A percentile compares a stretch with the other conserved stretches of the same genome.
phyloP scores from a whole-genome alignment of 768 basidiomycete genomes.

The Royoungia palumana region DNA sequence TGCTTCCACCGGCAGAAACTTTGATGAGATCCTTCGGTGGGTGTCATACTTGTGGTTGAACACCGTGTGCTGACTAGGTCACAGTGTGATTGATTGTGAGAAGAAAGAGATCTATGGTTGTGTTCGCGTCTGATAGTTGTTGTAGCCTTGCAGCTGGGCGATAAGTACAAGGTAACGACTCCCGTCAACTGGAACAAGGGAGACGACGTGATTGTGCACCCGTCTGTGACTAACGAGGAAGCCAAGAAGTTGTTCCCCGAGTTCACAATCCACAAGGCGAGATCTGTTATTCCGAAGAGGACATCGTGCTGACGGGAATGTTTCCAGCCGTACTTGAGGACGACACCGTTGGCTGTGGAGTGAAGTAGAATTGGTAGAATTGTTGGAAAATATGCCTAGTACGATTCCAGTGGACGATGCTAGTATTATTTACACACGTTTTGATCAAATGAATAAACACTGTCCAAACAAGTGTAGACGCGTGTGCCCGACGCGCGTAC shows the following conservation, averaged over 20 bases:
- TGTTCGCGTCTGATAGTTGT: slow-evolving; percentile 22
- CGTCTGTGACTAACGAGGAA: slow-evolving; percentile 78
- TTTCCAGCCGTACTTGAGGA: slow-evolving; percentile 72
- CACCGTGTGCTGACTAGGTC: slow-evolving; percentile 9
- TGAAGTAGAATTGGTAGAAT: slow-evolving; percentile 4
- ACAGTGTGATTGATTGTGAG: slow-evolving; percentile 70
- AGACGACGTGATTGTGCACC: slow-evolving; percentile 91
- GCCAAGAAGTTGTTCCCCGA: slow-evolving; percentile 90
- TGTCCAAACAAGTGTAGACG: slow-evolving; percentile 23
- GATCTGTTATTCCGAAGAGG: slow-evolving; percentile 3
- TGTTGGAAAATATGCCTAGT: too few relatives aligned
- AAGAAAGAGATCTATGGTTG: slow-evolving; percentile 33
- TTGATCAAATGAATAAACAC: slow-evolving; percentile 20
- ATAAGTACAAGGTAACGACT: slow-evolving; percentile 80
- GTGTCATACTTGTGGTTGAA: slow-evolving; percentile 1
- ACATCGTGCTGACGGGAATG: background rate
- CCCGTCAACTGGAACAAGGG: slow-evolving; percentile 96
- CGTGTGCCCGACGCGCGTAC: slow-evolving; percentile 31
- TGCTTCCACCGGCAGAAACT: slow-evolving; percentile 94
- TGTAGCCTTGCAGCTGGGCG: slow-evolving; percentile 81
- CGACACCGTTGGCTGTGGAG: slow-evolving; percentile 50
- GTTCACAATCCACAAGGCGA: slow-evolving; percentile 74
- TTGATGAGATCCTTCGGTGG: slow-evolving; percentile 65
- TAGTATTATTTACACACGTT: slow-evolving; percentile 16
- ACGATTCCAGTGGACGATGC: too few relatives aligned